Evolutionary conservation across 192 early-diverging fungal genomes (phyloP), one percentile per base, ranked within the genome.

Genomic region (Coemansia sp.): DNA sequence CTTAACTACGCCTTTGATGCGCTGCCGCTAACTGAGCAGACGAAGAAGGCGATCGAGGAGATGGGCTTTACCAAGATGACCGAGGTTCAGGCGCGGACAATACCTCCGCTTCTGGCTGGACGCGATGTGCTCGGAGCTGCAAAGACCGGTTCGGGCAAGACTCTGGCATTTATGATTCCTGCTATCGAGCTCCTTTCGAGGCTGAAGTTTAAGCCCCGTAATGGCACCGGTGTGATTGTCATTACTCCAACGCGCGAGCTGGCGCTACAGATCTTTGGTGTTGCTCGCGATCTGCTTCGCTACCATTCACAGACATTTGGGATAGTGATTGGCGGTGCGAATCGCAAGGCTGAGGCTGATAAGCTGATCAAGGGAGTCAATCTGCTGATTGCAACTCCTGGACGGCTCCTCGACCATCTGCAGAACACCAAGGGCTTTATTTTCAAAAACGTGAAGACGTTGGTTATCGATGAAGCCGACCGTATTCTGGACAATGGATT

Each of bases 231-330:
- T 57, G 90, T 93, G 8, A 82, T 99, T 54, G 88, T 99, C 62
- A 95, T 99, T 55, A 93, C 98, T 8, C 98, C 98, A 40, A 99
- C 98, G 52, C 91, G 98, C 69, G 98, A 99, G 84, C 87, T 99
- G 64, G 98, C 98, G 36, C 85, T 99, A 63, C 98, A 99, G 80
- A 98, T 98, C 71, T 95, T 96, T 86, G 96, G 98, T 12, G 98
- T 99, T 21, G 95, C 94, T 21, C 95, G 96, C 63, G 95, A 99
- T 43, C 86, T 99, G 58, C 76, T 95, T 69, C 92, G 93, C 77
- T 90, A 92, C 84, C 98, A 99, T 75, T 89, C 92, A 59, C 94
- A 98, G 73, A 99, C 98, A 10, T 98, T 95, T 76, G 98, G 98
- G 55, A 93, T 99, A 71, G 92, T 98, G 41, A 98, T 98, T 87